phyloP scores from a whole-genome alignment of 768 basidiomycete species.

The Kwoniella pini region DNA sequence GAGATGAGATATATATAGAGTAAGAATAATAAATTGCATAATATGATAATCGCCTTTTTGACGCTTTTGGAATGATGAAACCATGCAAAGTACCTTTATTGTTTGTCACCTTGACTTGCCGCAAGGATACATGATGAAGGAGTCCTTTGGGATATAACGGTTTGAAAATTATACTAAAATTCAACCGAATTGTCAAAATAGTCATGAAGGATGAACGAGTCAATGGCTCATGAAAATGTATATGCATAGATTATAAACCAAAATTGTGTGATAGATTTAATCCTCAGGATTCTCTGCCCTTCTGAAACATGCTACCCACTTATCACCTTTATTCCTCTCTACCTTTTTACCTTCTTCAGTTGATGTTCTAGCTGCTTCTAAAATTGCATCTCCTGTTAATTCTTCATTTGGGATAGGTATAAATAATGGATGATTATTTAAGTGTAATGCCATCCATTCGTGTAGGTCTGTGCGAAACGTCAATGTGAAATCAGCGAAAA shows the following conservation, averaged over 20 bases:
- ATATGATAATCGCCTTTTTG: background rate
- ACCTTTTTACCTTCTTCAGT: conserved; percentile 99
- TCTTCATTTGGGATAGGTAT: conserved; percentile 72
- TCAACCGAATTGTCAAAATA: background rate
- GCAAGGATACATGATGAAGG: background rate
- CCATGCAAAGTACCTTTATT: background rate
- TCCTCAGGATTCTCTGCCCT: conserved; percentile 58
- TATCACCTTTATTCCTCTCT: conserved; percentile 82
- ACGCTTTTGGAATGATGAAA: conserved; percentile 3
- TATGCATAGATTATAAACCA: background rate
- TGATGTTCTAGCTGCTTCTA: conserved; percentile 63
- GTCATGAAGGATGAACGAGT: background rate
- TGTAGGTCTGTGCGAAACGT: conserved; percentile 65
- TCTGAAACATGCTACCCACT: conserved; percentile 89
- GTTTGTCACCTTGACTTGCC: background rate
- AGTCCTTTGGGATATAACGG: conserved; percentile 14
- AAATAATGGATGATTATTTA: conserved; percentile 86
- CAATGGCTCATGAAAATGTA: background rate
- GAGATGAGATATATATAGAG: too few species aligned
- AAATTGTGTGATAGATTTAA: background rate
- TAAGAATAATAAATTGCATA: too few species aligned
- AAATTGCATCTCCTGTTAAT: conserved; percentile 56
- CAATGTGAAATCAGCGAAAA: background rate
- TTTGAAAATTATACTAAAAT: too few species aligned
- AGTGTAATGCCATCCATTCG: conserved; percentile 90